Base-by-base conservation (phyloP, 2,329 filamentous ascomycete genomes). In the Coniochaeta prunicola region DNA sequence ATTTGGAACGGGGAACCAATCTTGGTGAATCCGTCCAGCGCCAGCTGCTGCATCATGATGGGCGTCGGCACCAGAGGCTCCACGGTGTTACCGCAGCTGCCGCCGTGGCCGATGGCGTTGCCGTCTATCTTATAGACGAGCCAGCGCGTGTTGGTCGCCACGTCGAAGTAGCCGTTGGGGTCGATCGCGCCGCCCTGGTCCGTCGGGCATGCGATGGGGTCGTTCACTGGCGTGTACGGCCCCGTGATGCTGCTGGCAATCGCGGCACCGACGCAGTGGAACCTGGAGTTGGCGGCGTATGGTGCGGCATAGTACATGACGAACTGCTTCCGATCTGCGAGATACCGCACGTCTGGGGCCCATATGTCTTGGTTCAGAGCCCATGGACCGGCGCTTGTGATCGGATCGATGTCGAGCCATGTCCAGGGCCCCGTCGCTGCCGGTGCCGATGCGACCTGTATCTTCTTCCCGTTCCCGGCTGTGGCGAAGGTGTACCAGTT, bases 101-200 rank as follows among this genome's bases (percentile, higher is more conserved):
- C 73, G n/a, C 73, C 73, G 45, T 69, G 59, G 4, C 73, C 73
- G 36, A 80, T 69, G 59, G 74, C 76, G 70, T 88, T 88, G 38
- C 85, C 85, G 68, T 89, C 86, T 0, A 88, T 74, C 69, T 89
- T 89, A 74, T 86, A 89, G 10, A 82, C 71, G 5, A 89, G 76
- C 66, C 86, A 89, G 6, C 79, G 77, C 33, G 69, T 76, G 31
- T 80, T 81, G 21, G 68, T 72, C 48, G 79, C 76, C 12, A 68
- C 67, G 65, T 89, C 85, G 12, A 71, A 65, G 69, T 87, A 88
- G 3, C 81, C 83, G 0, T 81, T 74, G 0, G 85, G 74, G 65
- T 89, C 86, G 64, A 89, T 88, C 19, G 84, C 80, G 34, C 85
- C 85, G 21, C 85, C 85, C 57, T 75, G 66, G 5, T 73, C 72